Conservation (phyloP, 164 flowering plant genomes). For the Stephania japonica region DNA sequence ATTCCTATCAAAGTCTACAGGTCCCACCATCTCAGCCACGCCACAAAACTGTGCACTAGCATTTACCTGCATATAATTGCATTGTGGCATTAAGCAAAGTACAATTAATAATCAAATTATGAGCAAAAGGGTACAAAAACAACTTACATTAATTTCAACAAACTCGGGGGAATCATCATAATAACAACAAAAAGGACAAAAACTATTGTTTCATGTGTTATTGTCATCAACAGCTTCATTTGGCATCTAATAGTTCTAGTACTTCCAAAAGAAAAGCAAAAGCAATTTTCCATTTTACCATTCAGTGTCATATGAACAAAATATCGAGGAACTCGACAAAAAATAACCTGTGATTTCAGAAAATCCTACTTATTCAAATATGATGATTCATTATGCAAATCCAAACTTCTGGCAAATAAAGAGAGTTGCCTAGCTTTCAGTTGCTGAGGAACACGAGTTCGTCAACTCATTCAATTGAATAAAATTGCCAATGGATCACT, state of each 20-base stretch:
- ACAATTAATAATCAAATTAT: background rate
- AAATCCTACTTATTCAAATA: background rate
- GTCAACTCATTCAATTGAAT: background rate
- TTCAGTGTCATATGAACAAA: background rate
- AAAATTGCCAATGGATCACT: background rate
- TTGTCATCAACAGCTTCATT: background rate
- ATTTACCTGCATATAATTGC: conserved; percentile 59
- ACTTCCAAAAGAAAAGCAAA: background rate
- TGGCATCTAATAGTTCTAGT: background rate
- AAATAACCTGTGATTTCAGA: background rate
- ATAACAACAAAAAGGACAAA: background rate
- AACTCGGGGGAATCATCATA: background rate
- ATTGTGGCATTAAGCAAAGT: background rate
- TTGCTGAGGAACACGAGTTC: background rate
- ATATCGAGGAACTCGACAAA: background rate
- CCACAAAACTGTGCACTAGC: conserved; percentile 97
- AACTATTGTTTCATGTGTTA: background rate
- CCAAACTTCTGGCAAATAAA: background rate
- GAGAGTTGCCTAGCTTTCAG: background rate
- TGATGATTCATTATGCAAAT: background rate
- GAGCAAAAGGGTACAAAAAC: background rate
- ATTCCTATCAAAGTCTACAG: conserved; percentile 82
- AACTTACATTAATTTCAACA: background rate
- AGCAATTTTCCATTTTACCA: background rate
- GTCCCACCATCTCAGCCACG: conserved; percentile 94